Base-by-base conservation (phyloP, 306 rosid species). In the Chamaecrista fasciculata region DNA sequence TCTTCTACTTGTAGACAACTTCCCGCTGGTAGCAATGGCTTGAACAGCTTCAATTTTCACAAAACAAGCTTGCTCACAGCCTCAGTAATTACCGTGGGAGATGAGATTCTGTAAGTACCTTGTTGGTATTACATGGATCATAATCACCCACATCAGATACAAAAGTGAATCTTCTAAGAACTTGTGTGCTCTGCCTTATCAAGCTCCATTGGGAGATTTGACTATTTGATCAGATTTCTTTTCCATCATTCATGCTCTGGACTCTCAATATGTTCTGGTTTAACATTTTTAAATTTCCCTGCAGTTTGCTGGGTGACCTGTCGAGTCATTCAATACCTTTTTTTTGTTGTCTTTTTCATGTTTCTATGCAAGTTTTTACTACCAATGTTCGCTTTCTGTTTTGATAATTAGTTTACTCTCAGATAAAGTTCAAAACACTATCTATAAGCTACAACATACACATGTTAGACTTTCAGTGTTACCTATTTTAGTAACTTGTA, bases 31-130 rank as follows among this genome's bases (percentile, higher is more conserved):
- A 79, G 84, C 76, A 85, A 88, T 83, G 98, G 96, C 62, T 69
- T 53, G 61, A 69, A 53, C 63, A 69, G 60, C 62, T 21, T 55
- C 50, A 88, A 79, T 70, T 78, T 53, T 48, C 89, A 70, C 66
- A 82, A 81, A 62, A 85, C 75, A 36, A 76, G 92, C 78, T 78
- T 87, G 80, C 89, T 85, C 55, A 77, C 86, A 31, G 97, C 92
- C 48, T 85, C 97, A 51, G 78, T 80, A 64, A 86, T 94, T 48
- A 90, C 82, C 37, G 97, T 90, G 42, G 98, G 98, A 63, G 97
- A 90, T 83, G 98, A 94, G 83, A 86, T 94, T 86, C 85, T 94
- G 98, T 94, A 88, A 83, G 90, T 88, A 73, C 80, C 79, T 78
- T 39, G 31, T 29, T 29, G 40, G 42, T 78, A 59, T 74, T 78